A percentile compares a stretch with the other conserved stretches of the same genome.
Evolutionary conservation across 2,329 filamentous ascomycete species (phyloP).

Genomic region (Calonectria ilicicola): DNA sequence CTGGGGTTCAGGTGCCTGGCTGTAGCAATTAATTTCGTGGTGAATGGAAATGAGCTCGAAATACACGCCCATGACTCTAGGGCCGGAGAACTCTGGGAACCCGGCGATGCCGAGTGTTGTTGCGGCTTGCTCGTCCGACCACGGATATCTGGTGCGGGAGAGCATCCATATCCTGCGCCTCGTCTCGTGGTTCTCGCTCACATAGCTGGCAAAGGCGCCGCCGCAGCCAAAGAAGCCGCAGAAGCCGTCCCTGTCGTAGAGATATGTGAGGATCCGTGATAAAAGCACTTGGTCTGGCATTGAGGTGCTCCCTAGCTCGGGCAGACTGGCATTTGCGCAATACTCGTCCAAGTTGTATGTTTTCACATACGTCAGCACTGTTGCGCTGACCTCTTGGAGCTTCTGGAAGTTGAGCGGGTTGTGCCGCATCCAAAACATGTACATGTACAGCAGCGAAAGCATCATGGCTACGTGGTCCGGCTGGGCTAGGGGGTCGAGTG

Average conservation of each 20-base stretch:
- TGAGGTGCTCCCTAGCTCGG: neutral
- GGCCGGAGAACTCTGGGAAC: neutral
- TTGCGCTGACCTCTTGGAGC: slow-evolving; percentile 9
- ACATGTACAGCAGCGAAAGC: slow-evolving; percentile 26
- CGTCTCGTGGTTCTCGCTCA: slow-evolving; percentile 20
- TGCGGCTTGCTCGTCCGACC: neutral
- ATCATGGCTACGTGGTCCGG: slow-evolving; percentile 25
- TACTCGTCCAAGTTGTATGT: slow-evolving; percentile 10
- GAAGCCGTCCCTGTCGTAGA: slow-evolving; percentile 27
- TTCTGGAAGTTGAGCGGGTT: slow-evolving; percentile 11
- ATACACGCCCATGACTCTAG: slow-evolving; percentile 17
- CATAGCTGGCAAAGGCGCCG: slow-evolving; percentile 14
- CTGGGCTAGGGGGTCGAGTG: neutral
- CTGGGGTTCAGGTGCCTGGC: slow-evolving; percentile 10
- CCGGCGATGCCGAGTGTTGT: neutral
- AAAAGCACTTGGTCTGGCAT: slow-evolving; percentile 1
- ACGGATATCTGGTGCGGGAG: slow-evolving; percentile 7
- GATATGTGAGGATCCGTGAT: slow-evolving; percentile 20
- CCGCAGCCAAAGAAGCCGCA: slow-evolving; percentile 28
- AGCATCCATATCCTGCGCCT: slow-evolving; percentile 18
- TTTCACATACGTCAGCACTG: slow-evolving; percentile 14
- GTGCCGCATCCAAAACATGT: slow-evolving; percentile 31
- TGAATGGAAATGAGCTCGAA: slow-evolving; percentile 24
- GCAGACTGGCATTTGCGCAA: neutral
- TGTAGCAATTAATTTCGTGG: slow-evolving; percentile 26